Percentiles rank a stretch among this genome's conserved stretches.
Evolutionary conservation across 2,329 filamentous ascomycete genomes (phyloP).

Genomic region (Fusarium equiseti): DNA sequence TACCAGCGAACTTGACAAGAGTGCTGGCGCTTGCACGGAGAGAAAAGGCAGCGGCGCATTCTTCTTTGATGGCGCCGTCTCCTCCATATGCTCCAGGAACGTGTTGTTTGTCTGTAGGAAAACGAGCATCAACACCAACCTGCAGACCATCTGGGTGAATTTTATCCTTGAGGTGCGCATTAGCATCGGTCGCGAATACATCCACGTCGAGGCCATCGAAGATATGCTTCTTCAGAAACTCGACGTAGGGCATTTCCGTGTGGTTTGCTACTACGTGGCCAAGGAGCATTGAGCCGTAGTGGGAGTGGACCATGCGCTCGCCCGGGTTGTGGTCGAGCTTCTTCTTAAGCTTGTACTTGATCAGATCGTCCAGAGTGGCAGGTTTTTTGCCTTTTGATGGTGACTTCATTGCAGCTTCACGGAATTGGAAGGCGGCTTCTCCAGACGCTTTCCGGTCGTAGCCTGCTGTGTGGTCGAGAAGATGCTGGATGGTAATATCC

Average conservation of each 20-base stretch:
- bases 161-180: constrained; percentile 14
- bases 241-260: constrained; percentile 23
- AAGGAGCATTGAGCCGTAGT: constrained; percentile 31
- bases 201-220: constrained; percentile 25
- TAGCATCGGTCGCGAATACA: constrained; percentile 14
- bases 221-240: constrained; percentile 32
- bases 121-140: constrained; percentile 13
- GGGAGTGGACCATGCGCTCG: constrained; percentile 22
- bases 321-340: constrained; percentile 29
- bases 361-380: constrained; percentile 32
- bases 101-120: not conserved
- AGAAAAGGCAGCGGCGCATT: constrained; percentile 28
- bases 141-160: constrained; percentile 36
- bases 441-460: constrained; percentile 12
- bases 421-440: constrained; percentile 25
- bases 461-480: constrained; percentile 29
- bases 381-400: constrained; percentile 15
- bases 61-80: constrained; percentile 38
- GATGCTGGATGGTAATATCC: constrained; percentile 30
- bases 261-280: constrained; percentile 33
- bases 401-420: constrained; percentile 14
- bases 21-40: constrained; percentile 32
- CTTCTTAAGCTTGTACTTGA: constrained; percentile 29
- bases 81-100: constrained; percentile 24
- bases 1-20: constrained; percentile 25